These are phyloP conservation scores for Tricladium varicosporioides DNA, from an alignment of 2,329 filamentous ascomycete genomes.

Conservation along the genomic window DNA sequence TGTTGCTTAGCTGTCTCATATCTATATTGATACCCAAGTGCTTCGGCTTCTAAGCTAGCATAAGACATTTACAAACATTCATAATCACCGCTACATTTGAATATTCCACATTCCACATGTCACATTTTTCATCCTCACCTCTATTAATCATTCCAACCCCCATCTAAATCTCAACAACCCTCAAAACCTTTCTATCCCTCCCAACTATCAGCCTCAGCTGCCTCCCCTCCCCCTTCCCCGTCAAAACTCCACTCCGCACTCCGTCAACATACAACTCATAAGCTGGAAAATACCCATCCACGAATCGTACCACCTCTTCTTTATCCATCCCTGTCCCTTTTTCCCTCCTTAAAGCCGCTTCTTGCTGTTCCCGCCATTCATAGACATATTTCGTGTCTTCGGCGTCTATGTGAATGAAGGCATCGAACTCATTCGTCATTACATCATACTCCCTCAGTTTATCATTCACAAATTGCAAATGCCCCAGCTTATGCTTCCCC, in stretches of 20 bases:
- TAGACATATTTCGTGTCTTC: slow-evolving; percentile 62
- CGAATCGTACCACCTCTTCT: slow-evolving; percentile 62
- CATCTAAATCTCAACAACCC: slow-evolving; percentile 32
- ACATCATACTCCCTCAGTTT: slow-evolving; percentile 55
- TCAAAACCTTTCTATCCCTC: slow-evolving; percentile 42
- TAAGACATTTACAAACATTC: background rate
- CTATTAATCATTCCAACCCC: too few relatives aligned
- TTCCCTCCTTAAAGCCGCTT: slow-evolving; percentile 52
- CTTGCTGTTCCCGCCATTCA: slow-evolving; percentile 65
- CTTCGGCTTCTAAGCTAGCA: slow-evolving; percentile 10
- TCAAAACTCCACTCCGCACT: slow-evolving; percentile 48
- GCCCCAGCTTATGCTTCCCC: slow-evolving; percentile 51
- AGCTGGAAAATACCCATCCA: slow-evolving; percentile 56
- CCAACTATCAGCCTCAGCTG: slow-evolving; percentile 51
- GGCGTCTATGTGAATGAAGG: slow-evolving; percentile 65
- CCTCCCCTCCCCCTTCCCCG: slow-evolving; percentile 34
- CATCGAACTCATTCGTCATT: slow-evolving; percentile 58
- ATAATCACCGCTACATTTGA: too few relatives aligned
- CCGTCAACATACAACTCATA: slow-evolving; percentile 54
- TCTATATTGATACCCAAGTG: slow-evolving; percentile 23
- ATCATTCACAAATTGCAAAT: slow-evolving; percentile 58
- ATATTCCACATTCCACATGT: background rate
- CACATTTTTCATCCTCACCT: background rate
- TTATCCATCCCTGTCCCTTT: slow-evolving; percentile 65
- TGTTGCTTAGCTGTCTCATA: background rate